A percentile compares a stretch with the other conserved stretches of the same genome.
phyloP scores from a whole-genome alignment of 768 basidiomycete species.

The Auricularia cornea region DNA sequence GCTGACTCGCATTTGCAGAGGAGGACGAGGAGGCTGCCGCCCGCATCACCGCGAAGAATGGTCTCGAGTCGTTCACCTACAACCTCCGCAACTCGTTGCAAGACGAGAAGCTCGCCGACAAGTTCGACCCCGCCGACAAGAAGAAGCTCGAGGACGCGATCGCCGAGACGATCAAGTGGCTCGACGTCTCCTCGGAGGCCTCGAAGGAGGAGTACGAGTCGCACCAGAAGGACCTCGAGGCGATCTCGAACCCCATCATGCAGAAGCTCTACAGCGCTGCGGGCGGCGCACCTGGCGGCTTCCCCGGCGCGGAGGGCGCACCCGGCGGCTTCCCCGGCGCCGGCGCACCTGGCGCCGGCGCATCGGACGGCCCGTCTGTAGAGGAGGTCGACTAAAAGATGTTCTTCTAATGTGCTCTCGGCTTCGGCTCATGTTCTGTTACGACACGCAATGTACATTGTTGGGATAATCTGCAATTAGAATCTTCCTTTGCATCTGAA shows the following conservation, averaged over 20 bases:
- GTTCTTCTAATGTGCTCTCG: not conserved
- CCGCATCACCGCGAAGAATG: slow-evolving; percentile 84
- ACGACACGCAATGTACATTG: not conserved
- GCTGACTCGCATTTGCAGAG: slow-evolving; percentile 30
- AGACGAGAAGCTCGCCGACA: slow-evolving; percentile 80
- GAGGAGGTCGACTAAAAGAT: slow-evolving; percentile 56
- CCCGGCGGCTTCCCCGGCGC: slow-evolving; percentile 39
- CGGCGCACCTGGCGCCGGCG: slow-evolving; percentile 58
- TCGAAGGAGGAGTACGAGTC: slow-evolving; percentile 91
- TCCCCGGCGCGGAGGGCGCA: slow-evolving; percentile 23
- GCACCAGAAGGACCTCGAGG: slow-evolving; percentile 90
- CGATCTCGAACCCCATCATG: slow-evolving; percentile 65
- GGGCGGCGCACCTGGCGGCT: slow-evolving; percentile 40
- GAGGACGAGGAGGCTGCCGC: slow-evolving; percentile 83
- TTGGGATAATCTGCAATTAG: not conserved
- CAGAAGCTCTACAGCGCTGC: slow-evolving; percentile 56
- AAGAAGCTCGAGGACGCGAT: slow-evolving; percentile 70
- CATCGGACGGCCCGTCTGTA: slow-evolving; percentile 80
- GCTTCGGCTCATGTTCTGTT: not conserved
- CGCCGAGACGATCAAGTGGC: slow-evolving; percentile 78
- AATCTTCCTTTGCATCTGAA: not conserved
- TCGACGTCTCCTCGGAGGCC: slow-evolving; percentile 80
- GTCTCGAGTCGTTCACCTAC: slow-evolving; percentile 89
- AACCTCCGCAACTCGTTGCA: slow-evolving; percentile 85
- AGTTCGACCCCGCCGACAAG: slow-evolving; percentile 84